Percentiles rank a stretch among this genome's conserved stretches.
Evolutionary conservation across 2,329 filamentous ascomycete genomes (phyloP).

Genomic region (Epichloe elymi): DNA sequence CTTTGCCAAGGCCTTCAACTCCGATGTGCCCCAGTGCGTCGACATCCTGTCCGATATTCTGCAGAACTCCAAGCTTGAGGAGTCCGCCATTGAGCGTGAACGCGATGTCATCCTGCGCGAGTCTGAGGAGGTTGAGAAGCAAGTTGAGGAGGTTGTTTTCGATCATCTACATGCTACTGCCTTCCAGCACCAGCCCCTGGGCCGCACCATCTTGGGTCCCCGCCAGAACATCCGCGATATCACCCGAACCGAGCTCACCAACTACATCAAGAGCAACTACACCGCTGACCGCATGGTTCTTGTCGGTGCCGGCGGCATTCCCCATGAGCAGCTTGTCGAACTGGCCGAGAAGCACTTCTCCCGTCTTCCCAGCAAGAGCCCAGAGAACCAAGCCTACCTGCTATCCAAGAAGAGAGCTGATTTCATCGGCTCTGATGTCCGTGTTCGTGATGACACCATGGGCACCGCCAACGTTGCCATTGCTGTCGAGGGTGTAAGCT

Average conservation of each 20-base stretch:
- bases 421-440: constrained; percentile 92
- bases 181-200: constrained; percentile 90
- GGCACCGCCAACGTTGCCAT: constrained; percentile 95
- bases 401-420: constrained; percentile 79
- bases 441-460: constrained; percentile 91
- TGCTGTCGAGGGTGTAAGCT: constrained; percentile 97
- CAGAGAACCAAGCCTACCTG: constrained; percentile 60
- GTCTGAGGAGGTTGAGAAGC: constrained; percentile 99
- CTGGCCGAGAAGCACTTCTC: constrained; percentile 95
- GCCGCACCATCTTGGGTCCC: constrained; percentile 93
- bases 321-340: constrained; percentile 86
- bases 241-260: constrained; percentile 74
- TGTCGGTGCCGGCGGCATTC: constrained; percentile 85
- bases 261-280: constrained; percentile 99
- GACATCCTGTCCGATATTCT: constrained; percentile 98
- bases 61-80: constrained; percentile 97
- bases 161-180: constrained; percentile 98
- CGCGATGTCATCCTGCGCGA: constrained; percentile 97
- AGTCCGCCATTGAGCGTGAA: constrained; percentile 86
- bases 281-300: constrained; percentile 99
- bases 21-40: constrained; percentile 89
- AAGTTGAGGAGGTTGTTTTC: constrained; percentile 98
- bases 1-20: constrained; percentile 98
- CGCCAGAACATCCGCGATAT: constrained; percentile 98
- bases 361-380: constrained; percentile 60